These are phyloP conservation scores for Borovskyia barvae DNA, from an alignment of 208 protist species.

Conservation along the genomic window DNA sequence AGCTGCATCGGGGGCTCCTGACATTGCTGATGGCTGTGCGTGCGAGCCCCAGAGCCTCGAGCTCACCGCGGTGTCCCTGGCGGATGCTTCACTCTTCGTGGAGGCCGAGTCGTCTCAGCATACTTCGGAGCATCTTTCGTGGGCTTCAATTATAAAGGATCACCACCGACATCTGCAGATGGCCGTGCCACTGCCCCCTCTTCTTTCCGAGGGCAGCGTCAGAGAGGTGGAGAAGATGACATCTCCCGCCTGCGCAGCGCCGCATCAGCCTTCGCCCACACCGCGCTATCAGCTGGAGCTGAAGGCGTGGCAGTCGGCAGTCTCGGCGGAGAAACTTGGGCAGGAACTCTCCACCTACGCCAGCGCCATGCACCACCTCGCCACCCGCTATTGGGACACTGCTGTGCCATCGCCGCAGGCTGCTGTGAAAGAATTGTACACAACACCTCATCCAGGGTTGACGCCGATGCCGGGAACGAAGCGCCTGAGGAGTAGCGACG, in stretches of 20 bases:
- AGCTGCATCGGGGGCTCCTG: too few relatives aligned
- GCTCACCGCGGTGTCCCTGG: too few relatives aligned
- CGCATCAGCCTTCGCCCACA: not conserved
- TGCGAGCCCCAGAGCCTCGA: too few relatives aligned
- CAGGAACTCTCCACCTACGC: constrained; percentile 42
- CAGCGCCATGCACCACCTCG: constrained; percentile 68
- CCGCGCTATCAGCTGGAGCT: constrained; percentile 22
- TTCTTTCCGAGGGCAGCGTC: too few relatives aligned
- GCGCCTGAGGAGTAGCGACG: too few relatives aligned
- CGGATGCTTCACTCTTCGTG: too few relatives aligned
- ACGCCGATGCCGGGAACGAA: too few relatives aligned
- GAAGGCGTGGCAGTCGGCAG: constrained; percentile 22
- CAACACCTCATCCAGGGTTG: too few relatives aligned
- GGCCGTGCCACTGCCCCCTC: too few relatives aligned
- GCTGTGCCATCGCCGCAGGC: not conserved
- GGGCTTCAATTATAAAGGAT: constrained; percentile 45
- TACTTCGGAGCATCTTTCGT: constrained; percentile 21
- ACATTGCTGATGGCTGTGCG: too few relatives aligned
- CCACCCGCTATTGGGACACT: constrained; percentile 67
- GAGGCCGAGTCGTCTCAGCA: too few relatives aligned
- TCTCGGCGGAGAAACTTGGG: constrained; percentile 26
- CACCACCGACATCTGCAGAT: constrained; percentile 53
- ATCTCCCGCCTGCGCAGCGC: not conserved
- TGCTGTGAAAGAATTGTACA: too few relatives aligned
- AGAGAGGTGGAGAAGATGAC: not conserved